Evolutionary conservation across 2,329 filamentous ascomycete genomes (phyloP), one percentile per base, ranked within the genome.

Genomic region (Ophiostoma perfectum): DNA sequence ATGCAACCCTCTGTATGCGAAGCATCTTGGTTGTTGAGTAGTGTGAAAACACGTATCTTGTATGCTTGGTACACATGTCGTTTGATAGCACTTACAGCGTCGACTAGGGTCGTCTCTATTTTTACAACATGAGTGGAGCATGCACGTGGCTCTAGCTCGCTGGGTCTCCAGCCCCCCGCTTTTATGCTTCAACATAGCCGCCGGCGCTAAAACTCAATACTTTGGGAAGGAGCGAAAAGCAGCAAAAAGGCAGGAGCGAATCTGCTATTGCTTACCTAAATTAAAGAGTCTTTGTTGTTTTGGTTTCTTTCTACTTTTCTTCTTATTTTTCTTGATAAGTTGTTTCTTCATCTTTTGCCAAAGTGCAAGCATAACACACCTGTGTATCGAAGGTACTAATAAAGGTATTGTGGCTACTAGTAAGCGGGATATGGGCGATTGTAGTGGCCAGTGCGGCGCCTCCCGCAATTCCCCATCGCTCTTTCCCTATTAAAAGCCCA

Each of bases 151-250:
- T 39, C 55, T 70, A 67, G 49, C 49, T 9, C 7, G 49, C 27
- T 27, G n/a, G 18, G n/a, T 55, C 49, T 55, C 5, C 47, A 3
- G 14, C 18, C n/a, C 11, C 49, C 49, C 49, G 49, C 49, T 55
- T 55, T 55, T 55, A n/a, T 36, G 18, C n/a, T 55, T 27, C 49
- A 27, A 9, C 11, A 18, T 55, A 55, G 69, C 69, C 69, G 69
- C 69, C 69, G 58, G 66, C 69, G 69, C 69, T 70, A 70, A 66
- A 64, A 55, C 58, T 62, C 16, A 39, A 65, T 67, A 55, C 49
- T 63, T 39, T 16, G 16, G 58, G 58, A 62, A 62, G 58, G 58
- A 62, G 58, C 58, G 36, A 62, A 27, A 27, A 27, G 27, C 27
- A 27, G 2, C 27, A 27, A 27, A 27, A 27, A 27, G 27, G 27